These are phyloP conservation scores for Pilaira anomala DNA, from an alignment of 192 early-diverging fungal genomes.

Conservation along the genomic window DNA sequence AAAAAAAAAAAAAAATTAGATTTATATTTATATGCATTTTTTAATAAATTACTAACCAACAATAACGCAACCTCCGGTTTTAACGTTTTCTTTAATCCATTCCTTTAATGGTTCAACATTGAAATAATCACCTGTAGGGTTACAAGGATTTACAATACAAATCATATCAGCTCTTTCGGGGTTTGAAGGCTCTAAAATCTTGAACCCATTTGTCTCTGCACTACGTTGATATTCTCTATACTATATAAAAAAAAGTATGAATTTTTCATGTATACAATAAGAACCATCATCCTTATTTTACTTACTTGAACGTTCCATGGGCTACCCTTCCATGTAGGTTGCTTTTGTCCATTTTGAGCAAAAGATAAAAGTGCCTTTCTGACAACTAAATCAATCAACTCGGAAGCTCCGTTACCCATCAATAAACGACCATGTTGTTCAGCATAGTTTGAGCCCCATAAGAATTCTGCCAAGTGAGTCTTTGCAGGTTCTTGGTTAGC, in stretches of 20 bases:
- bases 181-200: conserved; percentile 57
- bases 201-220: conserved; percentile 70
- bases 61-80: conserved; percentile 75
- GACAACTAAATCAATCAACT: conserved; percentile 87
- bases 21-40: background rate
- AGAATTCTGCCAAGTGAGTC: conserved; percentile 71
- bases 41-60: conserved; percentile 54
- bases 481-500: conserved; percentile 92
- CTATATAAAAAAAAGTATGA: conserved; percentile 26
- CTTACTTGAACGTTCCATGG: conserved; percentile 72
- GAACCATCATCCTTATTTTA: background rate
- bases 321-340: conserved; percentile 81
- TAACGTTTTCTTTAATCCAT: conserved; percentile 75
- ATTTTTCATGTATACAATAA: too few species aligned
- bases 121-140: conserved; percentile 87
- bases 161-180: conserved; percentile 62
- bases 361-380: conserved; percentile 51
- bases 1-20: too few species aligned
- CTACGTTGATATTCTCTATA: conserved; percentile 91
- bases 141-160: conserved; percentile 91
- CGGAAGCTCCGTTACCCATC: conserved; percentile 87
- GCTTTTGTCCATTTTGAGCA: conserved; percentile 31
- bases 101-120: conserved; percentile 66
- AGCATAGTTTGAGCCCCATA: conserved; percentile 65
- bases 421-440: conserved; percentile 63